Base-by-base conservation (phyloP, 176 grass and related monocot species). In the Ensete ventricosum region DNA sequence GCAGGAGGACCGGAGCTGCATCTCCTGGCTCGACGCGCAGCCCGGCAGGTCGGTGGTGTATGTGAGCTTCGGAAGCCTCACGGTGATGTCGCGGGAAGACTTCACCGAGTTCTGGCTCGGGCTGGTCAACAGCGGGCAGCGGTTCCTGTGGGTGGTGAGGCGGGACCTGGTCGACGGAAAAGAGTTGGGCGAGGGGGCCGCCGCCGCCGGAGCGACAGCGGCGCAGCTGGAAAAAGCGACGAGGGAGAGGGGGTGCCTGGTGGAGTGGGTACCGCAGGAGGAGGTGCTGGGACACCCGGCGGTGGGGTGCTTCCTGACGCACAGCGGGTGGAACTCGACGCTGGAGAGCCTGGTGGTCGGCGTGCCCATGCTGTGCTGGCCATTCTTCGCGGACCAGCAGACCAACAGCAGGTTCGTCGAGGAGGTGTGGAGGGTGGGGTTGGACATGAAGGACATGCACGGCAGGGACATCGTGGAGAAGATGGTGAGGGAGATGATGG, bases 81-180 rank as follows among this genome's bases (percentile, higher is more conserved):
- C 83, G 2, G 70, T 81, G 5, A 53, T 89, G 11, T 78, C 84
- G 0, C 43, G 0, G 8, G 59, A 75, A 19, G 76, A 92, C 65
- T 76, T 86, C 76, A 20, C 8, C 0, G 90, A 84, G 68, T 82
- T 92, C 78, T 20, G 81, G 22, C 2, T 3, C 17, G 86, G 86
- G 17, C 54, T 89, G 14, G 79, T 84, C 49, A 72, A 72, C 79
- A 54, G 78, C 53, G 81, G 79, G 1, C 58, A 80, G 52, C 21
- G 82, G 0, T 82, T 92, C 76, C 78, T 92, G 29, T 92, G 81
- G 86, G 86, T 92, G 57, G 76, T 86, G 49, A 78, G 89, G 68
- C 72, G 83, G 0, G 81, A 82, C 75, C 76, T 86, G 78, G 43
- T 82, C 55, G 71, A 52, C 17, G 74, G 1, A 21, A 23, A 1